These are phyloP conservation scores for Candida pseudofarinosa DNA, from an alignment of 805 yeast species.

Conservation along the genomic window DNA sequence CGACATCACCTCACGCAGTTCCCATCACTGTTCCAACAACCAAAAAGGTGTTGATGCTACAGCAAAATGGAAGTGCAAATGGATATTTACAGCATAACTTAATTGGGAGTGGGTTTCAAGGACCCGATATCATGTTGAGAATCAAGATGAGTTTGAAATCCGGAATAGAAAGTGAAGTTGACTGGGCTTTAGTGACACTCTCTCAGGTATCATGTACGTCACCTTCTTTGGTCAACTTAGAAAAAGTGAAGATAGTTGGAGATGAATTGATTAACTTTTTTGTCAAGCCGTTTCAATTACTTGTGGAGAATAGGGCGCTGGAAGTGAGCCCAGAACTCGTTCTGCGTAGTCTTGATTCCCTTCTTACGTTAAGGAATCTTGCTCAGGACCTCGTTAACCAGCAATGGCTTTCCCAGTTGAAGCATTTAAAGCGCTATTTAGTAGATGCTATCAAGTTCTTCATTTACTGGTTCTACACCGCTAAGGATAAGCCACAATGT, in stretches of 20 bases:
- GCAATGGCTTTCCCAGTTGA: slow-evolving; percentile 61
- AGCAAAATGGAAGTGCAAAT: slow-evolving; percentile 4
- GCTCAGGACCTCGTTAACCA: slow-evolving; percentile 83
- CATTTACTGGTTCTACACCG: slow-evolving; percentile 28
- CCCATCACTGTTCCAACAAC: slow-evolving; percentile 7
- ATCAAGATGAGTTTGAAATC: slow-evolving; percentile 67
- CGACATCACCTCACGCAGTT: slow-evolving; percentile 4
- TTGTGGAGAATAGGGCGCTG: slow-evolving; percentile 13
- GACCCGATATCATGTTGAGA: slow-evolving; percentile 61
- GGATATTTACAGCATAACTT: slow-evolving; percentile 10
- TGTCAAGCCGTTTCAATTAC: slow-evolving; percentile 27
- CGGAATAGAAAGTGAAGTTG: slow-evolving; percentile 61
- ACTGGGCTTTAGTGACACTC: slow-evolving; percentile 63
- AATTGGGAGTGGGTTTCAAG: slow-evolving; percentile 39
- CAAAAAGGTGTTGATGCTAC: slow-evolving; percentile 5
- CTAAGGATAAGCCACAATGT: slow-evolving; percentile 11
- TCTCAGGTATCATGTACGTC: slow-evolving; percentile 47
- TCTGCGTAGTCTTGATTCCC: slow-evolving; percentile 38
- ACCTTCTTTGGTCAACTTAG: slow-evolving; percentile 47
- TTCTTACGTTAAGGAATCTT: slow-evolving; percentile 72
- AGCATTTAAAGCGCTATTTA: slow-evolving; percentile 43
- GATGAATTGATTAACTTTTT: slow-evolving; percentile 35
- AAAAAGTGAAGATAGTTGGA: slow-evolving; percentile 40
- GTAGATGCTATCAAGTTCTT: slow-evolving; percentile 42
- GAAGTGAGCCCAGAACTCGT: slow-evolving; percentile 17